Percentiles rank a stretch among this genome's conserved stretches.
Conservation (phyloP, 768 basidiomycete genomes). For the Termitomyces sp. region DNA sequence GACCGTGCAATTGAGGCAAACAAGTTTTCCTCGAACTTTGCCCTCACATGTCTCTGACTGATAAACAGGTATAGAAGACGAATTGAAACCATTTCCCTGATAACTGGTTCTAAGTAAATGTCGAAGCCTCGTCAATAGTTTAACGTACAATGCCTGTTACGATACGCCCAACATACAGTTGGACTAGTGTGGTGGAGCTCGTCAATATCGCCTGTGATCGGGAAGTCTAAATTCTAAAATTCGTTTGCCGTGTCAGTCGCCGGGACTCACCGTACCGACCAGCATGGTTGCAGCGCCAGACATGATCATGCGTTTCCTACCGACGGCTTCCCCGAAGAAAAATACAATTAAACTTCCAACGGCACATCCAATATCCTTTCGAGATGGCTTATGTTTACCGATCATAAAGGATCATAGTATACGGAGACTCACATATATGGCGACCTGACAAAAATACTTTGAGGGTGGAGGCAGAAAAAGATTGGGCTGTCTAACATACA, state of each 20-base stretch:
- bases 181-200: constrained; percentile 34
- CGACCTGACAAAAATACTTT: constrained; percentile 11
- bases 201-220: constrained; percentile 29
- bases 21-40: constrained; percentile 29
- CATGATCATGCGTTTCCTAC: constrained; percentile 37
- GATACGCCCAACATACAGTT: constrained; percentile 34
- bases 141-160: constrained; percentile 31
- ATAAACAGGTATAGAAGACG: constrained; percentile 37
- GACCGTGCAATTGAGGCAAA: constrained; percentile 34
- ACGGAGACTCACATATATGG: constrained; percentile 28
- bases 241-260: background rate
- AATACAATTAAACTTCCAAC: constrained; percentile 33
- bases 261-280: constrained; percentile 29
- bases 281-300: constrained; percentile 33
- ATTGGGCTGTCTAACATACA: constrained; percentile 18
- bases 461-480: background rate
- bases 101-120: background rate
- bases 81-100: constrained; percentile 39
- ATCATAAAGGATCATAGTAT: background rate
- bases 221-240: background rate
- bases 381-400: background rate
- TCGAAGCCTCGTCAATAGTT: background rate
- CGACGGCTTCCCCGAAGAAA: constrained; percentile 34
- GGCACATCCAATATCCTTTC: constrained; percentile 36
- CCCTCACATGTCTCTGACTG: constrained; percentile 37